These are phyloP conservation scores for Dictyostelium brefeldianum DNA, from an alignment of 78 protist species.

Conservation along the genomic window DNA sequence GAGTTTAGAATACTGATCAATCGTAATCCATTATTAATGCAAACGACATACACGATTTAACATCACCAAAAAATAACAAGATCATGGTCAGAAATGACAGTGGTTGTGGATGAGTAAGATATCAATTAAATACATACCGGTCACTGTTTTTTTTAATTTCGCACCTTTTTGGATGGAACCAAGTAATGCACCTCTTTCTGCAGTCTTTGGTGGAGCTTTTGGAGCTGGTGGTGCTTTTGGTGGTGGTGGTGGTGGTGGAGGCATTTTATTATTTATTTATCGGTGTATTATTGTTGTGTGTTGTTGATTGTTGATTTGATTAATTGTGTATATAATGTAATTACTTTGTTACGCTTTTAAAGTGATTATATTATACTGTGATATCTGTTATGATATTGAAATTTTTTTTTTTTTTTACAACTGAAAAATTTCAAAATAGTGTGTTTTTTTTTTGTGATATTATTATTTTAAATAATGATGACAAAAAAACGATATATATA, in stretches of 20 bases:
- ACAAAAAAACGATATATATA: no score
- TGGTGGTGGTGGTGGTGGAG: conserved; percentile 80
- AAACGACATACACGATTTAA: no score
- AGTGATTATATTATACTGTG: background rate
- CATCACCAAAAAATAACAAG: no score
- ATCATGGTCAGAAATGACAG: no score
- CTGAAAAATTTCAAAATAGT: background rate
- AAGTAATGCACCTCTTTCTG: conserved; percentile 57
- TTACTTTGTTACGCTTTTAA: background rate
- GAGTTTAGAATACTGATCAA: no score
- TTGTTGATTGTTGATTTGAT: no score
- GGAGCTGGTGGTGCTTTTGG: conserved; percentile 84
- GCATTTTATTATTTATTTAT: conserved; percentile 4
- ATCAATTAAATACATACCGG: no score
- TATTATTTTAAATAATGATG: no score
- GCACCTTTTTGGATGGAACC: conserved; percentile 79
- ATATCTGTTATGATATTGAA: background rate
- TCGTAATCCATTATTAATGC: no score
- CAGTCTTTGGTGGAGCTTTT: conserved; percentile 55
- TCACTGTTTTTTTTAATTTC: conserved; percentile 60
- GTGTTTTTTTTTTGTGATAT: background rate
- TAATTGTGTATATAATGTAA: background rate
- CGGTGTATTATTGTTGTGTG: background rate
- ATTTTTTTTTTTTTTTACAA: no score
- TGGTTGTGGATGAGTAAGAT: no score